Conservation (phyloP, 75 land plant genomes). For the Chamaecyparis obtusa region DNA sequence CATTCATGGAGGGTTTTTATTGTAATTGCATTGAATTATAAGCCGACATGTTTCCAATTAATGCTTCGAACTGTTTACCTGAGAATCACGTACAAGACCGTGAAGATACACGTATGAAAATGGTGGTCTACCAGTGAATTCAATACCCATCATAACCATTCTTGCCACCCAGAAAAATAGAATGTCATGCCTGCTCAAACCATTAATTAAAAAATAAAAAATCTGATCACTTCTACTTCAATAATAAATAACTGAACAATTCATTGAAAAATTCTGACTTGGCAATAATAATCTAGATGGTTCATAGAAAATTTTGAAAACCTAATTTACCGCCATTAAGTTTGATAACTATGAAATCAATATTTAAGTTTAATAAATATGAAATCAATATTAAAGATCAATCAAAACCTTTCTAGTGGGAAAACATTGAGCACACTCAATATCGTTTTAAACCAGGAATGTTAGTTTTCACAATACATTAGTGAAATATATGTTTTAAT, state of each 20-base stretch:
- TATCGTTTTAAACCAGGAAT: too few relatives aligned
- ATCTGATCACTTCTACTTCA: not conserved
- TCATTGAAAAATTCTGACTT: not conserved
- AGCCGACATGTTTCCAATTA: not conserved
- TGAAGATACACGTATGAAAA: constrained; percentile 90
- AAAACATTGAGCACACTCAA: too few relatives aligned
- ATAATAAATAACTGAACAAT: not conserved
- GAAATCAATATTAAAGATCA: not conserved
- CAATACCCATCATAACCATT: constrained; percentile 99
- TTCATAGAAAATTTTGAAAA: not conserved
- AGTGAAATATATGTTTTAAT: too few relatives aligned
- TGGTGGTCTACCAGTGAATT: constrained; percentile 89
- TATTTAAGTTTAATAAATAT: not conserved
- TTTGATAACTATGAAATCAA: too few relatives aligned
- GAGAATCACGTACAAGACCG: constrained; percentile 93
- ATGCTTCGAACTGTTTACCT: constrained; percentile 42
- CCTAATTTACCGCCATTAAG: not conserved
- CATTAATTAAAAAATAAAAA: not conserved
- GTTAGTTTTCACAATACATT: too few relatives aligned
- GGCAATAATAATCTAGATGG: not conserved
- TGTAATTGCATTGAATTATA: not conserved
- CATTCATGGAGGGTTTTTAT: not conserved
- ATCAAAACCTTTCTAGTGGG: too few relatives aligned
- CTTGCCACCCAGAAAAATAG: constrained; percentile 99
- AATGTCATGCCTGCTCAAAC: constrained; percentile 86